Evolutionary conservation across 306 rosid species (phyloP).

Genomic region (Sophora flavescens): DNA sequence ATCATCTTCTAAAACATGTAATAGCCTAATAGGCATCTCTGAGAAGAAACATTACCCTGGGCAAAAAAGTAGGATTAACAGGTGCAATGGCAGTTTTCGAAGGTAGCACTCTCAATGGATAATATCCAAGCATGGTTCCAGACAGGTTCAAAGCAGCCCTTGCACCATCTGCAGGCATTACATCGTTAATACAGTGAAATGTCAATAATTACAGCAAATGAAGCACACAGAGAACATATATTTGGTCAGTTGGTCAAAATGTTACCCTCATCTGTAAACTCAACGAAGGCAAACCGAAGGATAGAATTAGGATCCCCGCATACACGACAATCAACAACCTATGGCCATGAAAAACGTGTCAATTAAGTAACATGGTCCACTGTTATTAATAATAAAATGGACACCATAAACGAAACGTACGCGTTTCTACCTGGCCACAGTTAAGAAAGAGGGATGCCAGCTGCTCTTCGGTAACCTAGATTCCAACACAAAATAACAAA

Average conservation of each 20-base stretch:
- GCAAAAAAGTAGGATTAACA: conserved; percentile 92
- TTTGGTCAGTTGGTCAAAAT: not conserved
- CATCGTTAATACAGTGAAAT: conserved; percentile 38
- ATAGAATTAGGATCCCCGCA: conserved; percentile 98
- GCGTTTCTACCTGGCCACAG: conserved; percentile 84
- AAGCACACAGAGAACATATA: not conserved
- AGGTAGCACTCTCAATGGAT: conserved; percentile 94
- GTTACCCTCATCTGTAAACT: conserved; percentile 96
- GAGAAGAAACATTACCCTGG: conserved; percentile 71
- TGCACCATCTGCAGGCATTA: conserved; percentile 82
- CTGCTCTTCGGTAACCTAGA: conserved; percentile 97
- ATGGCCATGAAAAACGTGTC: conserved; percentile 42
- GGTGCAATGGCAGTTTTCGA: conserved; percentile 99
- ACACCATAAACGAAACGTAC: conserved; percentile 9
- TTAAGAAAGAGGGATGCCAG: conserved; percentile 91
- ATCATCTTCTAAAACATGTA: conserved; percentile 9
- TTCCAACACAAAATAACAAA: conserved; percentile 35
- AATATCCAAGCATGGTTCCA: conserved; percentile 95
- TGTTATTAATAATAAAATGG: conserved; percentile 19
- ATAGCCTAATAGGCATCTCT: conserved; percentile 17
- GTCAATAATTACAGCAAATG: conserved; percentile 15
- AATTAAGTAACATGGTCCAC: conserved; percentile 42
- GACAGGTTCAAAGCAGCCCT: conserved; percentile 90
- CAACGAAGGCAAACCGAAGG: conserved; percentile 94
- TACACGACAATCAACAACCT: conserved; percentile 99